Base-by-base conservation (phyloP, 768 basidiomycete species). In the Serendipita sp. region DNA sequence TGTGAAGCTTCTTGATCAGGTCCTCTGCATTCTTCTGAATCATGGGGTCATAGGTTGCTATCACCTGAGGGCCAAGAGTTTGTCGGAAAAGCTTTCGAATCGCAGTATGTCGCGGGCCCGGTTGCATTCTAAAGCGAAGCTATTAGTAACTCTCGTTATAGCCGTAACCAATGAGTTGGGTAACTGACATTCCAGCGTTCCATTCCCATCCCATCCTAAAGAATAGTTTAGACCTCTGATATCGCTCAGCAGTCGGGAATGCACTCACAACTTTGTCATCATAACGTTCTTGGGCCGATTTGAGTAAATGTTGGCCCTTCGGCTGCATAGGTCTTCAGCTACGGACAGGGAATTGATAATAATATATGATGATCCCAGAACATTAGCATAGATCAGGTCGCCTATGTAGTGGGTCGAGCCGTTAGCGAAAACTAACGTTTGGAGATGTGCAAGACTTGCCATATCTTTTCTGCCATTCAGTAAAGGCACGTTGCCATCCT, bases 351-450 rank as follows among this genome's bases (percentile, higher is more conserved):
- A 67, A 47, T 68, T 70, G 38, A 70, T 58, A n/a, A 70, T 63
- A 10, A 70, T 63, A 45, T 67, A 64, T 5, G 66, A 66, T 46
- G 47, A 65, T n/a, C 68, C 69, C 3, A 69, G 54, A 18, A 70
- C 65, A 53, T 66, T 62, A n/a, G 72, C 53, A 63, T 72, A 68
- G 8, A 72, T 63, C 3, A 72, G 8, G 7, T 70, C 69, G 30
- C 68, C 68, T 64, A 44, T 41, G 51, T 38, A 18, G 10, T 3
- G n/a, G 47, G 32, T 10, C 11, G 10, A 37, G 45, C 38, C 30
- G 5, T 63, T 16, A 54, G 45, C 47, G 48, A 51, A 18, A 18
- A 34, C 10, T 34, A 28, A 35, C 28, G 30, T 60, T n/a, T 8
- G 32, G 56, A 35, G 11, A 32, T 10, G 16, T 10, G 11, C 10